phyloP scores from a whole-genome alignment of 2,329 filamentous ascomycete species.

The Grosmannia penicillata region DNA sequence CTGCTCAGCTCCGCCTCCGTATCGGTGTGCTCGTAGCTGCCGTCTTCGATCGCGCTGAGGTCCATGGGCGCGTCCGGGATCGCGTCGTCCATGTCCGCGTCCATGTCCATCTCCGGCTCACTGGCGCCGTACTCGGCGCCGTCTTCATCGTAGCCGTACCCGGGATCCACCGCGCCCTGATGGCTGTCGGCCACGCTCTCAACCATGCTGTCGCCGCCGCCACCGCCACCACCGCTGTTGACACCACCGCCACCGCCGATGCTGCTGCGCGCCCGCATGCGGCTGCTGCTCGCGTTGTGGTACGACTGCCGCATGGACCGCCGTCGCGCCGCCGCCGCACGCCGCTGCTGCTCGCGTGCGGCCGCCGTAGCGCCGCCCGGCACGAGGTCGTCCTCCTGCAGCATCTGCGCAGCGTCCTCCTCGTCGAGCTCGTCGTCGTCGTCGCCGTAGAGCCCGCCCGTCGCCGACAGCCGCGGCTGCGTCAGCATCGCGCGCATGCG shows the following conservation, averaged over 20 bases:
- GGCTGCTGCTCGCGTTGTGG: neutral
- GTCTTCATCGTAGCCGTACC: neutral
- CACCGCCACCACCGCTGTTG: neutral
- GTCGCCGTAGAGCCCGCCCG: conserved; percentile 29
- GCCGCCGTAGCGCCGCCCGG: conserved; percentile 12
- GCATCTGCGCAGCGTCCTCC: conserved; percentile 40
- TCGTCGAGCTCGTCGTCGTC: conserved; percentile 40
- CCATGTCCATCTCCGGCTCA: conserved; percentile 42
- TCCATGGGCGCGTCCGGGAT: conserved; percentile 36
- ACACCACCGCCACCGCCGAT: neutral
- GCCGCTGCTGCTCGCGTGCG: neutral
- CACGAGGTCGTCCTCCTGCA: conserved; percentile 47
- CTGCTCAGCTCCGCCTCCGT: conserved; percentile 50
- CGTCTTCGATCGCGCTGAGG: conserved; percentile 6
- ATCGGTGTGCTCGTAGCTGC: conserved; percentile 64
- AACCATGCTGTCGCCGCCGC: neutral
- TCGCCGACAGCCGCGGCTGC: conserved; percentile 23
- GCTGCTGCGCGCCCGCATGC: neutral
- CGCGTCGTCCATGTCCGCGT: conserved; percentile 56
- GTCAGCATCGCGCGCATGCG: conserved; percentile 45
- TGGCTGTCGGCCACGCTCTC: too few relatives aligned
- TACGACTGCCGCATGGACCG: conserved; percentile 13
- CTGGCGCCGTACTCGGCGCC: conserved; percentile 14
- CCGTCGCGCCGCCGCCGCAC: neutral
- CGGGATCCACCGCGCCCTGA: too few relatives aligned